Base-by-base conservation (phyloP, 1,284 basidiomycete species). In the Blastosporella zonata region DNA sequence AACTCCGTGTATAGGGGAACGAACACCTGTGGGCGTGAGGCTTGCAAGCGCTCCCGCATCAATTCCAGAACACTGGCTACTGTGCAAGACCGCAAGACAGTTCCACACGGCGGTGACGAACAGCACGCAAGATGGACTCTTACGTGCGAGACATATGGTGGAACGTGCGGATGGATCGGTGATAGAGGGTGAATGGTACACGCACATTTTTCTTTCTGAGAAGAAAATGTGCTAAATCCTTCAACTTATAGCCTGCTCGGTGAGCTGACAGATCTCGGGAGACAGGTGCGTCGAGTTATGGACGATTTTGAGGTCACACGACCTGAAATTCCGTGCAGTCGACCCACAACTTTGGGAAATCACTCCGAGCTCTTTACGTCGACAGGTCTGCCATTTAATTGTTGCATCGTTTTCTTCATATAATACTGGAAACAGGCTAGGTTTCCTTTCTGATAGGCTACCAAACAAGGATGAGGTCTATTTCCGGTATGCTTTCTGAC, bases 261-360 rank as follows among this genome's bases (percentile, higher is more conserved):
- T 23, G 88, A 91, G 62, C 67, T 93, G 54, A 91, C 90, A 7
- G 90, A 93, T 59, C 56, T 86, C 4, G 90, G 90, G 27, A 74
- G 84, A 60, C 70, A 82, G 69, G 86, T 83, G 59, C 22, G 66
- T 34, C n/a, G 29, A 13, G 34, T n/a, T n/a, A 1, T 39, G 34
- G 40, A 47, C 46, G 33, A 13, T 12, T 12, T 20, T 3, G 25
- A 21, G 1, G 4, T 36, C 33, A 7, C 17, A 13, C 6, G 35
- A 37, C n/a, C 45, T 41, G 33, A n/a, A 23, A 3, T 44, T 20
- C 2, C 34, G 17, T 13, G 15, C 23, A 88, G 85, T 81, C 87
- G 2, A 90, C 87, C 2, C 81, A 77, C 52, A 73, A 78, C 38
- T 82, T 82, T 55, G 90, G 90, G 0, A 59, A 61, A 29, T 74